Evolutionary conservation across 2,329 filamentous ascomycete species (phyloP).

Genomic region (Aschersonia sp.): DNA sequence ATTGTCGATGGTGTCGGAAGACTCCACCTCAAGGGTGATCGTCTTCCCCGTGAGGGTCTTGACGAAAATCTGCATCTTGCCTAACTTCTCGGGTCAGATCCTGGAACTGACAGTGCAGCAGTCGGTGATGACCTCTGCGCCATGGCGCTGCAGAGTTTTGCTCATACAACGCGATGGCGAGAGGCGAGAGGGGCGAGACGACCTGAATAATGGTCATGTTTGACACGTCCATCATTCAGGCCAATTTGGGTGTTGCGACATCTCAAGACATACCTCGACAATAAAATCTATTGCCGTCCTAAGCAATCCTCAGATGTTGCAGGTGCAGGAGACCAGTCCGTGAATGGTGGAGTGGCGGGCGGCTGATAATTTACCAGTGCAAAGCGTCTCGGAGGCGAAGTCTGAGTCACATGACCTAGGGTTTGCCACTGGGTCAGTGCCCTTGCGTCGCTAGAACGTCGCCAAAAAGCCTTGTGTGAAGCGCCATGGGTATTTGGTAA

Average conservation of each 20-base stretch:
- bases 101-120: neutral
- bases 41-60: constrained; percentile 97
- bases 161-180: neutral
- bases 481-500: constrained; percentile 1
- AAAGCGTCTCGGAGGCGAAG: constrained; percentile 2
- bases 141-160: neutral
- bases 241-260: constrained; percentile 21
- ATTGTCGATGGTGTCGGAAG: constrained; percentile 99
- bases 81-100: constrained; percentile 32
- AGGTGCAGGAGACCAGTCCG: constrained; percentile 13
- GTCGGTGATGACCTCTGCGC: too few relatives aligned
- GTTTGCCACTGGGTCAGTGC: constrained; percentile 8
- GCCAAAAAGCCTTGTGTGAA: constrained; percentile 4
- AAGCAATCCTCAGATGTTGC: constrained; percentile 45
- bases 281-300: constrained; percentile 44
- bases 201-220: constrained; percentile 15
- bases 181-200: neutral
- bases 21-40: constrained; percentile 99
- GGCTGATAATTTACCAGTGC: constrained; percentile 12
- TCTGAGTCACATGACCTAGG: constrained; percentile 13
- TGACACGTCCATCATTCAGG: constrained; percentile 14
- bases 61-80: constrained; percentile 67
- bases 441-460: constrained; percentile 6
- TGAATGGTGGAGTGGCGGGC: constrained; percentile 13
- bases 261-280: constrained; percentile 50